These are phyloP conservation scores for Chamaecyparis obtusa DNA, from an alignment of 75 land plant species.

Conservation along the genomic window DNA sequence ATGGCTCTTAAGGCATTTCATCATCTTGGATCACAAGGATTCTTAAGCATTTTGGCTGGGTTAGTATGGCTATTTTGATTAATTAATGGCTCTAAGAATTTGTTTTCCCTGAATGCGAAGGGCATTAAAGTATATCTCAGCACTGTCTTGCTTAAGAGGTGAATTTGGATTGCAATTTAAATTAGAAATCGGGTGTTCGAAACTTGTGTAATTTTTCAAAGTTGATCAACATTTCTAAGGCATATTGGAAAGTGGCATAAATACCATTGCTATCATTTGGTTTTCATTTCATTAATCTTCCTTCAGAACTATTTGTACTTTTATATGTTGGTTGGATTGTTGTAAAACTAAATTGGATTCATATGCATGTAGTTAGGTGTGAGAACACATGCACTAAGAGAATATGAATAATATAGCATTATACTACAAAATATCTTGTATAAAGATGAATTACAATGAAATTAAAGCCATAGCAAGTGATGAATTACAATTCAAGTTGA, in stretches of 20 bases:
- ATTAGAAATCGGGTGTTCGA: not conserved
- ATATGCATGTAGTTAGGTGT: no score
- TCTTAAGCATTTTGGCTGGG: conserved; percentile 70
- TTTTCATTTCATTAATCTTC: not conserved
- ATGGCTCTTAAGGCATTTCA: conserved; percentile 84
- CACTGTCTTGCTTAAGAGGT: not conserved
- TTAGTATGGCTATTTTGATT: conserved; percentile 19
- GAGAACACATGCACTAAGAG: no score
- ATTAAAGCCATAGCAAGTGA: no score
- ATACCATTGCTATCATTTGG: not conserved
- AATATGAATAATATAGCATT: no score
- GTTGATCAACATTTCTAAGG: not conserved
- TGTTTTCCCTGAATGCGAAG: not conserved
- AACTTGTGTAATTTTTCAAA: not conserved
- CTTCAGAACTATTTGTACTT: not conserved
- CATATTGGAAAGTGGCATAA: not conserved
- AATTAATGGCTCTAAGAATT: not conserved
- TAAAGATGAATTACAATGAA: no score
- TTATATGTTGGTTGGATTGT: not conserved
- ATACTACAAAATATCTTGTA: no score
- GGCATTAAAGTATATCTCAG: not conserved
- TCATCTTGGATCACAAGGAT: conserved; percentile 51
- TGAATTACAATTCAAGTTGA: no score
- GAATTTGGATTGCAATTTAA: not conserved
- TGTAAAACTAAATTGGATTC: no score